Evolutionary conservation across 345 rosid genomes (phyloP).

Genomic region (Erucastrum elatum): DNA sequence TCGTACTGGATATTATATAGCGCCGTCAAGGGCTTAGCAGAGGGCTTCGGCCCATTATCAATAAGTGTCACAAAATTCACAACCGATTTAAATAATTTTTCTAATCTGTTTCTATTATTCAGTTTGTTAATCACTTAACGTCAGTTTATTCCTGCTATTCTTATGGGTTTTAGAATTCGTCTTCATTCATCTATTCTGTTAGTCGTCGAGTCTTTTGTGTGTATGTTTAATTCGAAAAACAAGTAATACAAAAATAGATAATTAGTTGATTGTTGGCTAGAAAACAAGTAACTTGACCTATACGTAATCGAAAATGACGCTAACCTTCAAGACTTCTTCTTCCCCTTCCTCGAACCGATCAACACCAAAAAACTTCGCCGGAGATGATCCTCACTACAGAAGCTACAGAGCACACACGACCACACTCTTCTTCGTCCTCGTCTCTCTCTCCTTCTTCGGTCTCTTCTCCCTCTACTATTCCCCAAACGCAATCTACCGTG

Average conservation of each 20-base stretch:
- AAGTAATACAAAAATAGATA: neutral
- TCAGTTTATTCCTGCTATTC: constrained; percentile 33
- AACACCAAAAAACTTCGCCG: constrained; percentile 9
- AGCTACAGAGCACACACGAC: constrained; percentile 33
- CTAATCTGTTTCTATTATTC: neutral
- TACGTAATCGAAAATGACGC: constrained; percentile 30
- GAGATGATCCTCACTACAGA: constrained; percentile 13
- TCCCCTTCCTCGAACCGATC: constrained; percentile 24
- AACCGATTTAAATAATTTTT: neutral
- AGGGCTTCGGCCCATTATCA: neutral
- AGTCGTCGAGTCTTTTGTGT: neutral
- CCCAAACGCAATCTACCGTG: constrained; percentile 18
- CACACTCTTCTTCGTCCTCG: constrained; percentile 37
- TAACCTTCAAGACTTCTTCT: constrained; percentile 17
- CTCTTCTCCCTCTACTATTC: too few species aligned
- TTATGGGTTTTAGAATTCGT: constrained; percentile 24
- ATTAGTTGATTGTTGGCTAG: neutral
- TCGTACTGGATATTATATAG: neutral
- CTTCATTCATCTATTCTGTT: neutral
- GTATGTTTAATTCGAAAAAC: neutral
- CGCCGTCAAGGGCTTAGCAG: neutral
- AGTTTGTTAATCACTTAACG: neutral
- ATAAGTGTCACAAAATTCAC: neutral
- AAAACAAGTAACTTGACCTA: constrained; percentile 23
- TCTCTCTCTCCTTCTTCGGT: constrained; percentile 33